Base-by-base conservation (phyloP, 2,329 filamentous ascomycete species). In the Colletotrichum cereale region DNA sequence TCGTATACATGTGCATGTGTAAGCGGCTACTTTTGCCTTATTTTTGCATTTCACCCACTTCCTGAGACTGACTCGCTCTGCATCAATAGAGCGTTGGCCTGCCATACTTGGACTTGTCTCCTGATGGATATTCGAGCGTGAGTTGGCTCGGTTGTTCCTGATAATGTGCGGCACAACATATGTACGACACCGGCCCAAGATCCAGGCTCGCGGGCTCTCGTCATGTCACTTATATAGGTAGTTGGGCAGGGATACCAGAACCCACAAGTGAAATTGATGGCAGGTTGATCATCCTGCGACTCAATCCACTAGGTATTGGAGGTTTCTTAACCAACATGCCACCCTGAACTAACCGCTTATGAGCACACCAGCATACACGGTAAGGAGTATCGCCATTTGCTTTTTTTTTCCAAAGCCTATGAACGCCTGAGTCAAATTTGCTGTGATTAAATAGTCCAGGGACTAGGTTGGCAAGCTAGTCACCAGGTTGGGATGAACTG, bases 401-500 rank as follows among this genome's bases (percentile, higher is more conserved):
- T 40, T 60, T 48, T 18, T 29, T 12, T 38, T n/a, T n/a, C n/a
- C n/a, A n/a, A 47, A 24, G 36, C 50, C 62, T 26, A 14, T 16
- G 2, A n/a, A 34, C 21, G 29, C 38, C 47, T 11, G 24, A 63
- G 60, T 64, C 24, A 58, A 63, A 61, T 16, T 26, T n/a, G 36
- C 47, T 38, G 36, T 24, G 36, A 24, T 34, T 50, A 24, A 38
- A 34, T 47, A 62, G 56, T 68, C 58, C n/a, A 29, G 52, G 31
- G 55, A 61, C 66, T 24, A 62, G 48, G 47, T 52, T 40, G 11
- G 21, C 24, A 42, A 21, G 48, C 40, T 26, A 5, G 21, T n/a
- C 50, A 55, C 55, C 40, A 60, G 31, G 58, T 64, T 72, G 53
- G 66, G 69, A 72, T 69, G 69, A 72, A 72, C 69, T 29, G 52